These are phyloP conservation scores for Colletotrichum godetiae DNA, from an alignment of 2,329 filamentous ascomycete species.

Conservation along the genomic window DNA sequence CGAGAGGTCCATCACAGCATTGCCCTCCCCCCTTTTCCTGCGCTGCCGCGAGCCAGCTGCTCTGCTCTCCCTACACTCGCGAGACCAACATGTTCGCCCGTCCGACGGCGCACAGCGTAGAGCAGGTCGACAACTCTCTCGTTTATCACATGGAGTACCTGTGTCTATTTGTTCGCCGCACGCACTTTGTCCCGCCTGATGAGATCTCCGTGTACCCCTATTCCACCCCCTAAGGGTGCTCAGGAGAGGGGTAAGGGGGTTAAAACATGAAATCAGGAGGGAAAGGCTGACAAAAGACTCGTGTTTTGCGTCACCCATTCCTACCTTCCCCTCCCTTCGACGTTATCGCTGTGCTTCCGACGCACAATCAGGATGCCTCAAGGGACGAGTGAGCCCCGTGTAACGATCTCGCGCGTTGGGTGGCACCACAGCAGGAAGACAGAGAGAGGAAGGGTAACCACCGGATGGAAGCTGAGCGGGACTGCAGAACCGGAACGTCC, in stretches of 20 bases:
- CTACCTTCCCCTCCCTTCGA: neutral
- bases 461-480: slow-evolving; percentile 11
- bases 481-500: neutral
- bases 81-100: slow-evolving; percentile 16
- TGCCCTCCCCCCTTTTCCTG: neutral
- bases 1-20: neutral
- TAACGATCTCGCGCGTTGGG: slow-evolving; percentile 9
- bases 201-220: slow-evolving; percentile 9
- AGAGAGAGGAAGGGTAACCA: neutral
- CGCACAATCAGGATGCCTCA: neutral
- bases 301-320: neutral
- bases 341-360: neutral
- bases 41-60: neutral
- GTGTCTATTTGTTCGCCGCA: slow-evolving; percentile 5
- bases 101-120: slow-evolving; percentile 18
- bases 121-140: neutral
- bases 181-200: neutral
- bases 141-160: neutral
- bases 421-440: slow-evolving; percentile 13
- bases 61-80: neutral
- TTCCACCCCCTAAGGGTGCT: neutral
- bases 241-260: neutral
- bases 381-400: slow-evolving; percentile 6
- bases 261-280: neutral
- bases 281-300: neutral